Evolutionary conservation across 2,329 filamentous ascomycete genomes (phyloP), one percentile per base, ranked within the genome.

Genomic region (Colletotrichum sp.): DNA sequence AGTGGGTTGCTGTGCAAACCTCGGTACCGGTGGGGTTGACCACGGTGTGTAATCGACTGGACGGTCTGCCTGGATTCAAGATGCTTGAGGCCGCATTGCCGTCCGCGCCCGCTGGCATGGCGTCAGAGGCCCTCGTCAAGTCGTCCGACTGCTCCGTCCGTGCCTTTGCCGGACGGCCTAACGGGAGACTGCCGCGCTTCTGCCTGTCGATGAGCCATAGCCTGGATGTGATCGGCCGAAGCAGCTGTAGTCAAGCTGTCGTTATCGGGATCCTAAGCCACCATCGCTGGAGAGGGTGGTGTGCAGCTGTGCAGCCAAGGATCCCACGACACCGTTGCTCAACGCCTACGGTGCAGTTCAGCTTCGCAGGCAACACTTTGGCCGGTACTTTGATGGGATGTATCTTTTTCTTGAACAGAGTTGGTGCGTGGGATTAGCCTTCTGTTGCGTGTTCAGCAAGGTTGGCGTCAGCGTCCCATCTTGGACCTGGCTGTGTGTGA

Each of bases 121-220:
- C 62, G 56, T 73, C 72, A 58, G 38, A 43, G 58, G 34, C 64
- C 21, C 56, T 73, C 62, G 43, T 58, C 56, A 48, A 72, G 34
- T 67, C 70, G 70, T 73, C 73, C 43, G 73, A 75, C 73, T 61
- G 21, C 61, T 69, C 34, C 36, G 56, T 62, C 67, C 64, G 56
- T 64, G 73, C 65, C 43, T 67, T 58, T 56, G 38, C 43, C 58
- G 64, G 64, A 48, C 64, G 70, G 70, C 56, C 61, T 48, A n/a
- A 73, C 64, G 73, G 67, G 73, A 64, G 60, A 21, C 43, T 75
- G 70, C 70, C 73, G 69, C 65, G 10, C 38, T 62, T 72, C 72
- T 66, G 69, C 43, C 69, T 72, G 24, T 67, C 55, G 56, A 34
- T 34, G 36, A 62, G 69, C 69, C 21, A 36, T 70, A 66, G 56